Conservation (phyloP, 2,329 filamentous ascomycete species). For the Meredithiella fracta region DNA sequence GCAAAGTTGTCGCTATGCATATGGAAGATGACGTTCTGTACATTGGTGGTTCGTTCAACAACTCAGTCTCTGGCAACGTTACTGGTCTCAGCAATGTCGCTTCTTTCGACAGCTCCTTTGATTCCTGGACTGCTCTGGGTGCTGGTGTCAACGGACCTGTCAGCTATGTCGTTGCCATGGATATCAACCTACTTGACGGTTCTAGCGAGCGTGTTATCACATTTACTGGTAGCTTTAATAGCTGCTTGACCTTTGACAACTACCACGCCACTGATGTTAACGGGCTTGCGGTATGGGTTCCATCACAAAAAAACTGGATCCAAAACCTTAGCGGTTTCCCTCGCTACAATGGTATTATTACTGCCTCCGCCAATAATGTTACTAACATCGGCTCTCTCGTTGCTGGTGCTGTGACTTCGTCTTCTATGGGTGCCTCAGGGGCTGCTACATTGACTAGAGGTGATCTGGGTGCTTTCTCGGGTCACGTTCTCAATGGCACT, state of each 20-base stretch:
- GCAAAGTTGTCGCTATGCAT: slow-evolving; percentile 56
- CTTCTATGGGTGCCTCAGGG: slow-evolving; percentile 55
- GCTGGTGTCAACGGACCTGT: slow-evolving; percentile 74
- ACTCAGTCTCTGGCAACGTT: slow-evolving; percentile 44
- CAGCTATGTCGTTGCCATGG: slow-evolving; percentile 54
- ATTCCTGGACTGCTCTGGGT: slow-evolving; percentile 64
- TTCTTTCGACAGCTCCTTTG: slow-evolving; percentile 50
- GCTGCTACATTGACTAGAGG: slow-evolving; percentile 47
- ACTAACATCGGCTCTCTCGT: slow-evolving; percentile 50
- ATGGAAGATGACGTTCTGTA: slow-evolving; percentile 52
- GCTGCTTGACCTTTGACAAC: slow-evolving; percentile 50
- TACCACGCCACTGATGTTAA: slow-evolving; percentile 44
- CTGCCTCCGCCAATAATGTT: slow-evolving; percentile 49
- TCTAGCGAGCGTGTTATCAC: slow-evolving; percentile 58
- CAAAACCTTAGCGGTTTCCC: slow-evolving; percentile 55
- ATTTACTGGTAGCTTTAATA: slow-evolving; percentile 63
- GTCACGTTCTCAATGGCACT: slow-evolving; percentile 33
- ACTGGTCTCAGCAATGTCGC: slow-evolving; percentile 61
- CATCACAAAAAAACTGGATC: slow-evolving; percentile 72
- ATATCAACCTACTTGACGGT: slow-evolving; percentile 57
- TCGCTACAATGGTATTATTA: slow-evolving; percentile 55
- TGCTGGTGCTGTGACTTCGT: slow-evolving; percentile 67
- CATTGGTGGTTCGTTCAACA: slow-evolving; percentile 71
- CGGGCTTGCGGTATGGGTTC: slow-evolving; percentile 86
- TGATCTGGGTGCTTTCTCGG: slow-evolving; percentile 37